Evolutionary conservation across 129 eudicot species (phyloP).

Genomic region (Centella asiatica): DNA sequence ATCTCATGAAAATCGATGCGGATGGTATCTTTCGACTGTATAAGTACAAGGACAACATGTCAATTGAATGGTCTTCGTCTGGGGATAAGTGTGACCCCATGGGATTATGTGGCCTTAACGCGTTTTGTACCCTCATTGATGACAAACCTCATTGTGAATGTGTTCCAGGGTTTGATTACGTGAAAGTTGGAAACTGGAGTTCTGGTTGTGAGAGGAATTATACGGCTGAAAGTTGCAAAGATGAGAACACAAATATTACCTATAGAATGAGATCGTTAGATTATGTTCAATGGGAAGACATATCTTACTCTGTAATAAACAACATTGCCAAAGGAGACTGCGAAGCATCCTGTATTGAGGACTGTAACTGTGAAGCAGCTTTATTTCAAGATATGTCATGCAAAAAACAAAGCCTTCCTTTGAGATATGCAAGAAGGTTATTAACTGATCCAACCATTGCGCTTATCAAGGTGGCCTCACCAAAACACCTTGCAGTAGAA

Average conservation of each 20-base stretch:
- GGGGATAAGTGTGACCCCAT: slow-evolving; percentile 18
- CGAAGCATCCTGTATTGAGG: slow-evolving; percentile 22
- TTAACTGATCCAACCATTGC: slow-evolving; percentile 1
- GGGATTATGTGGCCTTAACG: slow-evolving; percentile 39
- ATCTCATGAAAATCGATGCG: slow-evolving; percentile 24
- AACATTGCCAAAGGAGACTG: slow-evolving; percentile 21
- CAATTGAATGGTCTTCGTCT: slow-evolving; percentile 20
- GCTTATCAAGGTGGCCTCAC: slow-evolving; percentile 5
- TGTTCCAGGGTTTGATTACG: slow-evolving; percentile 30
- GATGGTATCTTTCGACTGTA: slow-evolving; percentile 46
- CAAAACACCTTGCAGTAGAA: neutral
- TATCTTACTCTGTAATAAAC: slow-evolving; percentile 6
- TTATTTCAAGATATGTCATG: slow-evolving; percentile 14
- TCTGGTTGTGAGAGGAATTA: slow-evolving; percentile 29
- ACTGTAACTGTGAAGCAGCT: slow-evolving; percentile 35
- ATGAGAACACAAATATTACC: neutral
- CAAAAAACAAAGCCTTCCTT: slow-evolving; percentile 26
- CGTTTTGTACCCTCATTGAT: slow-evolving; percentile 18
- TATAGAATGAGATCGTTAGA: slow-evolving; percentile 12
- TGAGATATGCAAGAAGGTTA: slow-evolving; percentile 10
- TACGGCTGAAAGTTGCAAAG: slow-evolving; percentile 23
- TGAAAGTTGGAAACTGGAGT: neutral
- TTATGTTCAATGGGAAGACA: slow-evolving; percentile 17
- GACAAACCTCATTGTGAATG: slow-evolving; percentile 21
- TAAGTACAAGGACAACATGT: neutral